These are phyloP conservation scores for Rosa lucieae DNA, from an alignment of 306 rosid genomes.

Conservation along the genomic window DNA sequence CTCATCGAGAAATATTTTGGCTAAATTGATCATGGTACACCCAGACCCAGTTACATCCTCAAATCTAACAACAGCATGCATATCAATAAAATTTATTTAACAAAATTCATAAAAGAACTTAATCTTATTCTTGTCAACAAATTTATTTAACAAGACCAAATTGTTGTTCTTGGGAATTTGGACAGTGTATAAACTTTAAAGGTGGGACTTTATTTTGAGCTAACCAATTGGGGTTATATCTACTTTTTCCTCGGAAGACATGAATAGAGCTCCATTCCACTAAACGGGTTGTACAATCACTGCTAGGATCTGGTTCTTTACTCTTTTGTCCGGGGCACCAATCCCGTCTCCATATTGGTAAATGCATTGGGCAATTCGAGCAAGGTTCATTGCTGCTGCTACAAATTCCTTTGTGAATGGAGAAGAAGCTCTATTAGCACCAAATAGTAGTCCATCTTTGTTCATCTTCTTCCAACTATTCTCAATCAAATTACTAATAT, in stretches of 20 bases:
- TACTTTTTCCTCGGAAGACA: neutral
- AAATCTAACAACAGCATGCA: neutral
- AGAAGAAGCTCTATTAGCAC: neutral
- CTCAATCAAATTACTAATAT: constrained; percentile 25
- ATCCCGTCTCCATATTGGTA: constrained; percentile 59
- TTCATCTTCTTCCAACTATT: constrained; percentile 55
- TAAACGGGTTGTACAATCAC: constrained; percentile 48
- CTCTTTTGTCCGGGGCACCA: constrained; percentile 37
- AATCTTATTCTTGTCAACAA: neutral
- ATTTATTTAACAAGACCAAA: no score
- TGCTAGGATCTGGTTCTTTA: constrained; percentile 30
- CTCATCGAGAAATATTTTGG: no score
- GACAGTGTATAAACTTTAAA: no score
- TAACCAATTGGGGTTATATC: neutral
- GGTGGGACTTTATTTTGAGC: no score
- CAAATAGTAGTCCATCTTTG: constrained; percentile 18
- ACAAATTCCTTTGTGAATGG: constrained; percentile 39
- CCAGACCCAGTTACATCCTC: neutral
- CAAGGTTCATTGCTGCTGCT: constrained; percentile 41
- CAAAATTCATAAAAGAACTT: neutral
- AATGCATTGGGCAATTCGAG: constrained; percentile 48
- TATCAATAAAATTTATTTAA: no score
- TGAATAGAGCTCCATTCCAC: neutral
- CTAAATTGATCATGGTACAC: neutral
- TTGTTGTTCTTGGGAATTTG: neutral